Conservation (phyloP, 768 basidiomycete genomes). For the Cytidiella melzeri region DNA sequence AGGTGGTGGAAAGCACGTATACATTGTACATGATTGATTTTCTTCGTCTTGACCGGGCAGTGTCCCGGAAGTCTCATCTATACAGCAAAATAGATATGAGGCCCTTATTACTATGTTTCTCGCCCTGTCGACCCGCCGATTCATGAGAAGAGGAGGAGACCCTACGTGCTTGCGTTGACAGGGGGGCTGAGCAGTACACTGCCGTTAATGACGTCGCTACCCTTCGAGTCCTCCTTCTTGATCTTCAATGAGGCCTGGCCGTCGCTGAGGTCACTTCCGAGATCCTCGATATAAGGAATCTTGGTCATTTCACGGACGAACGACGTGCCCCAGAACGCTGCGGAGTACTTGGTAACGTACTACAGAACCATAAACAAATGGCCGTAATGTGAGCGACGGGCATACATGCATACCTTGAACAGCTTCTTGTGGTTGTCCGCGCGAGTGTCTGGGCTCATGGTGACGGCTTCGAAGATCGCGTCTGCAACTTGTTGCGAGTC, state of each 20-base stretch:
- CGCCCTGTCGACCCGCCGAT: too few species aligned
- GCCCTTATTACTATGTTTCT: too few species aligned
- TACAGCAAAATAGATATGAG: too few species aligned
- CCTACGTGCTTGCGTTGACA: constrained; percentile 9
- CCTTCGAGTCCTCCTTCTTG: constrained; percentile 20
- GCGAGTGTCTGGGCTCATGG: constrained; percentile 76
- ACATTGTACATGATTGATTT: too few species aligned
- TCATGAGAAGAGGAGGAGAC: too few species aligned
- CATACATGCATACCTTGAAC: constrained; percentile 53
- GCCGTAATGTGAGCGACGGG: background rate
- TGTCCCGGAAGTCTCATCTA: too few species aligned
- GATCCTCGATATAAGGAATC: constrained; percentile 27
- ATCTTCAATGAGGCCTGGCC: constrained; percentile 26
- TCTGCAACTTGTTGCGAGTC: constrained; percentile 97
- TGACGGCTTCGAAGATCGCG: constrained; percentile 93
- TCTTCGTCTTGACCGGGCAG: too few species aligned
- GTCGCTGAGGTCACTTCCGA: constrained; percentile 18
- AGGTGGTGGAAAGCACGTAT: too few species aligned
- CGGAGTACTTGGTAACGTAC: constrained; percentile 93
- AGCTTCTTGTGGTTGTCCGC: constrained; percentile 93
- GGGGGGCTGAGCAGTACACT: constrained; percentile 19
- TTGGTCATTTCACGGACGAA: constrained; percentile 82
- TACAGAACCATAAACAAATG: constrained; percentile 11
- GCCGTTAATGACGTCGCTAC: constrained; percentile 19
- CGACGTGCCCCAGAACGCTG: constrained; percentile 87